Evolutionary conservation across 208 protist genomes (phyloP), one percentile per base, ranked within the genome.

Genomic region (Herpetomonas tarakana): DNA sequence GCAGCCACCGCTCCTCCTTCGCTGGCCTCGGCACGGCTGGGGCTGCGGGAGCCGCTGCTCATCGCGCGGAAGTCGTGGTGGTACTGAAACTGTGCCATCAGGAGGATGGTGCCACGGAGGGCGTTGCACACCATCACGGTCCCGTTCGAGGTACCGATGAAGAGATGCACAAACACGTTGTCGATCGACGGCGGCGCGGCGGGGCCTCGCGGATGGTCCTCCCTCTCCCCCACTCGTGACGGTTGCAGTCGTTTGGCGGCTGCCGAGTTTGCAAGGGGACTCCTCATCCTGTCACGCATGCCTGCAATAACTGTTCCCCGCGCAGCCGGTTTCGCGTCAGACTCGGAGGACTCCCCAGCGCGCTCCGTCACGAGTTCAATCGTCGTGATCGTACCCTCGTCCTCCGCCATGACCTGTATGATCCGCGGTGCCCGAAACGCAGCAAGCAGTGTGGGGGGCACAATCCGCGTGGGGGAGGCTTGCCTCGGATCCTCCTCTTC

Each of bases 61-160:
- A 31, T 38, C 7, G 44, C 44, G 19, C 31, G 27, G 39, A 64
- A 62, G n/a, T 57, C 28, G 38, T 52, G 62, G 30, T 66, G 60
- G 29, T 73, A 65, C 58, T 83, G 76, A 64, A 91, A 94, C 70
- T 83, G 82, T 14, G 80, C 82, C 9, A 90, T 52, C 24, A 69
- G 73, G 31, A 95, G 62, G 25, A 95, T 86, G 39, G 84, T 87
- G 46, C 76, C 85, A 35, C 77, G 75, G 21, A 95, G 61, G 3
- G 88, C 88, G 65, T 95, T 91, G 57, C 80, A 87, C 4, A 91
- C 52, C 11, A 95, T 56, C 6, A 95, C 72, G 2, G 81, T 89
- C 27, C 88, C 88, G 44, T 85, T 86, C 19, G 71, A 82, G 3
- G 88, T 95, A 27, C 88, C 88, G 64, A 95, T 88, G 52, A 95